Evolutionary conservation across 1,284 basidiomycete genomes (phyloP).

Genomic region (Rhodofomes roseus): DNA sequence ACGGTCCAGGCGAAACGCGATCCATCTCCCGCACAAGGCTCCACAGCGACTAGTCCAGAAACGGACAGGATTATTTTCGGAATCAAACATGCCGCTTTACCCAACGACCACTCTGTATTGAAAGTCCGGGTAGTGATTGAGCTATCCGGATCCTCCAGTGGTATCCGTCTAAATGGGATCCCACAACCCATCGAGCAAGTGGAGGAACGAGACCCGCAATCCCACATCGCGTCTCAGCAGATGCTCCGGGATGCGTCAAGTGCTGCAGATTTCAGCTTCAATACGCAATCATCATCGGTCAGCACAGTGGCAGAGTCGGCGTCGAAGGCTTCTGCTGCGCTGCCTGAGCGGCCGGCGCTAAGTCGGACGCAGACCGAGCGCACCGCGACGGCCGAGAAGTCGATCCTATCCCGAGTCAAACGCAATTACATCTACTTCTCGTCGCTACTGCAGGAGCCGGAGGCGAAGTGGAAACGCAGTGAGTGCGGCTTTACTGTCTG

Average conservation of each 20-base stretch:
- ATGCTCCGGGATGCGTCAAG: conserved; percentile 72
- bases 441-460: conserved; percentile 94
- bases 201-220: conserved; percentile 63
- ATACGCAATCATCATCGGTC: conserved; percentile 50
- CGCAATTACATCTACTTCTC: conserved; percentile 99
- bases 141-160: conserved; percentile 71
- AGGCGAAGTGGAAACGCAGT: conserved; percentile 95
- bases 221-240: conserved; percentile 47
- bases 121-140: conserved; percentile 81
- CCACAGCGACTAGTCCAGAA: conserved; percentile 30
- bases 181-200: conserved; percentile 63
- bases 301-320: conserved; percentile 23
- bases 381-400: conserved; percentile 65
- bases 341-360: conserved; percentile 33
- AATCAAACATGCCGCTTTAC: conserved; percentile 67
- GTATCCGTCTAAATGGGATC: conserved; percentile 81
- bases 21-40: conserved; percentile 33
- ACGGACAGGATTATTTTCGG: conserved; percentile 65
- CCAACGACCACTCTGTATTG: conserved; percentile 72
- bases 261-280: conserved; percentile 62
- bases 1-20: conserved; percentile 60
- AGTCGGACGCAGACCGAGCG: conserved; percentile 43
- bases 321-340: conserved; percentile 23
- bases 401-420: conserved; percentile 79
- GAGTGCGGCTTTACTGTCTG: conserved; percentile 26